These are phyloP conservation scores for Cucumis hystrix DNA, from an alignment of 306 rosid genomes.

Conservation along the genomic window DNA sequence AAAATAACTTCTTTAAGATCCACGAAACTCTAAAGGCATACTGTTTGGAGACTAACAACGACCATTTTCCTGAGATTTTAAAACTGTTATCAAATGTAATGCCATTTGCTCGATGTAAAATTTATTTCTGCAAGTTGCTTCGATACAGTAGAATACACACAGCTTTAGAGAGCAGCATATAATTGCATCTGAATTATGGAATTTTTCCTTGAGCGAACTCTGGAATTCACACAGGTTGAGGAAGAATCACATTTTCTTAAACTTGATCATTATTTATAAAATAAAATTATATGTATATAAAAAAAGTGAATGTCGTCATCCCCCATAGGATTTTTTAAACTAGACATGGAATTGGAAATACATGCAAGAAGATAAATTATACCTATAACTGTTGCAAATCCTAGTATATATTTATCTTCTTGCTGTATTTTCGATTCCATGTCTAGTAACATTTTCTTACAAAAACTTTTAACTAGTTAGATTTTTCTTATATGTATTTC, in stretches of 20 bases:
- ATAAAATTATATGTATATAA: not conserved
- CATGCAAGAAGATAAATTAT: too few relatives aligned
- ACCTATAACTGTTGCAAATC: too few relatives aligned
- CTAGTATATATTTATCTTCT: too few relatives aligned
- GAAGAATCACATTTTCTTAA: not conserved
- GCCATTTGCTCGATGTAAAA: not conserved
- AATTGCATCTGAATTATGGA: constrained; percentile 79
- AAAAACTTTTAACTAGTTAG: too few relatives aligned
- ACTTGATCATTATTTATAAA: not conserved
- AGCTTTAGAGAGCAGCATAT: constrained; percentile 89
- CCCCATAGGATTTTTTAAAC: not conserved
- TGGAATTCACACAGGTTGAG: not conserved
- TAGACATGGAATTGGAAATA: not conserved
- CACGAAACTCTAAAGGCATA: not conserved
- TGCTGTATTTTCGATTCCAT: too few relatives aligned
- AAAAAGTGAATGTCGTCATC: not conserved
- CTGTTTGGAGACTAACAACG: not conserved
- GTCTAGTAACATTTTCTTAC: too few relatives aligned
- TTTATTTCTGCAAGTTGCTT: not conserved
- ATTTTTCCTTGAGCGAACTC: not conserved
- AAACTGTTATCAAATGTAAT: not conserved
- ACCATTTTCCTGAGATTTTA: not conserved
- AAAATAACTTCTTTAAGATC: not conserved
- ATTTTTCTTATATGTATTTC: too few relatives aligned
- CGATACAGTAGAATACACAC: constrained; percentile 16